Conservation (phyloP, 306 rosid species). For the Sicyos baderoa region DNA sequence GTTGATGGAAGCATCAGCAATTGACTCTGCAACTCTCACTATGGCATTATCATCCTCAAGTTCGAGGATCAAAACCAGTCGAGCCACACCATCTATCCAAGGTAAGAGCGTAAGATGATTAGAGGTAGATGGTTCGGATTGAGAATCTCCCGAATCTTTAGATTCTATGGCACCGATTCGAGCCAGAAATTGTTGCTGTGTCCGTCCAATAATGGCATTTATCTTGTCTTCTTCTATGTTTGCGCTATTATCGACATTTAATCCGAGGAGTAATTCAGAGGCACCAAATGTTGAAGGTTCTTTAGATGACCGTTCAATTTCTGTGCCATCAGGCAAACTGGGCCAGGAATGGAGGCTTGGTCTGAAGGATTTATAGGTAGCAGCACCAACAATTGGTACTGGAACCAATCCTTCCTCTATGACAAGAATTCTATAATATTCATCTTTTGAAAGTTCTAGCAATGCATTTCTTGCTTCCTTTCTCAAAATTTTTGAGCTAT, state of each 20-base stretch:
- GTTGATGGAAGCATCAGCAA: constrained; percentile 67
- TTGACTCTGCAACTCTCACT: constrained; percentile 53
- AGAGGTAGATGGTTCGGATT: constrained; percentile 35
- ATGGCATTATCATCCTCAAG: constrained; percentile 56
- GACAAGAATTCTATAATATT: constrained; percentile 58
- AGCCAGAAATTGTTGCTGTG: constrained; percentile 74
- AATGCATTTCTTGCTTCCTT: constrained; percentile 80
- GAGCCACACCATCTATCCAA: constrained; percentile 85
- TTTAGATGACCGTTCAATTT: constrained; percentile 48
- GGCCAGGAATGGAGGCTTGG: constrained; percentile 55
- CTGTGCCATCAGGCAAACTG: constrained; percentile 72
- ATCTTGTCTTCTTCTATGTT: constrained; percentile 59
- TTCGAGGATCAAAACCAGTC: constrained; percentile 63
- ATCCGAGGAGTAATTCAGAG: constrained; percentile 67
- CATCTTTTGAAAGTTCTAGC: constrained; percentile 66
- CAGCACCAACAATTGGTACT: constrained; percentile 72
- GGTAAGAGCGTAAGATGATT: constrained; percentile 52
- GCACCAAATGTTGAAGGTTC: constrained; percentile 74
- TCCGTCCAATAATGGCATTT: constrained; percentile 59
- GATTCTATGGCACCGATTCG: constrained; percentile 69
- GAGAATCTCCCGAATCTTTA: constrained; percentile 34
- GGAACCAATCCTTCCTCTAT: constrained; percentile 85
- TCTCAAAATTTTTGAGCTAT: constrained; percentile 50
- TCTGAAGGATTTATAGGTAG: constrained; percentile 67
- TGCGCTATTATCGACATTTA: constrained; percentile 46